These are phyloP conservation scores for Endocarpon pusillum DNA, from an alignment of 495 filamentous ascomycete genomes.

Conservation along the genomic window DNA sequence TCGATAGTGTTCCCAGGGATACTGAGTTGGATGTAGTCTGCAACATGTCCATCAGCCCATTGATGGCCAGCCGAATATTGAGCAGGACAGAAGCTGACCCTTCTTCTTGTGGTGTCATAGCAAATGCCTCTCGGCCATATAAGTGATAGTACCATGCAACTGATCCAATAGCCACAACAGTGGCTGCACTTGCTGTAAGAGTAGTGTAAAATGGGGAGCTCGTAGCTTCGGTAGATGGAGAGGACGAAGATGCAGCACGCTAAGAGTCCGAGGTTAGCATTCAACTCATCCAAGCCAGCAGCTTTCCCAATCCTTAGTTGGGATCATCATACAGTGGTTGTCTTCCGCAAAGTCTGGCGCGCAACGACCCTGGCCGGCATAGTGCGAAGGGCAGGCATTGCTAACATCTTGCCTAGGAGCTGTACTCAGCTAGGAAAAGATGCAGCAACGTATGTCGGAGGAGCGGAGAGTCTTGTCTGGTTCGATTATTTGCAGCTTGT, in stretches of 20 bases:
- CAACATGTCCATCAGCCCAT: constrained; percentile 2
- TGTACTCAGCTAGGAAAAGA: no score
- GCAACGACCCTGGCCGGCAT: constrained; percentile 59
- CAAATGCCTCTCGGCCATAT: constrained; percentile 72
- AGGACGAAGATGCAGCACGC: constrained; percentile 30
- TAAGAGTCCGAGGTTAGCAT: constrained; percentile 17
- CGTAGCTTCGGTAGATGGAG: constrained; percentile 30
- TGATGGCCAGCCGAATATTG: constrained; percentile 6
- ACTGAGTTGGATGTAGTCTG: constrained; percentile 79
- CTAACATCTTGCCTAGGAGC: constrained; percentile 77
- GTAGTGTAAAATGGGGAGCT: constrained; percentile 45
- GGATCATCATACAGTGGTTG: constrained; percentile 29
- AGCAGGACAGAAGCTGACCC: constrained; percentile 48
- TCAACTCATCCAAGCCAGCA: no score
- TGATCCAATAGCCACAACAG: constrained; percentile 67
- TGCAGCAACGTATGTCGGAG: no score
- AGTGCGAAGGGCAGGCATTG: constrained; percentile 65
- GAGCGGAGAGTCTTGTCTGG: no score
- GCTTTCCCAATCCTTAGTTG: no score
- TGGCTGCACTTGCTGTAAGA: constrained; percentile 66
- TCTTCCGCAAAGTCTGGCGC: constrained; percentile 31
- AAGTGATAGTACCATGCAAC: constrained; percentile 92
- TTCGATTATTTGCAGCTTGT: no score
- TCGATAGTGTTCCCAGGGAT: constrained; percentile 89
- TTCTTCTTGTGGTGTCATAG: constrained; percentile 89